Percentiles rank a stretch among this genome's conserved stretches.
phyloP scores from a whole-genome alignment of 352 stramenopile species.

The Globisporangium apiculatum region DNA sequence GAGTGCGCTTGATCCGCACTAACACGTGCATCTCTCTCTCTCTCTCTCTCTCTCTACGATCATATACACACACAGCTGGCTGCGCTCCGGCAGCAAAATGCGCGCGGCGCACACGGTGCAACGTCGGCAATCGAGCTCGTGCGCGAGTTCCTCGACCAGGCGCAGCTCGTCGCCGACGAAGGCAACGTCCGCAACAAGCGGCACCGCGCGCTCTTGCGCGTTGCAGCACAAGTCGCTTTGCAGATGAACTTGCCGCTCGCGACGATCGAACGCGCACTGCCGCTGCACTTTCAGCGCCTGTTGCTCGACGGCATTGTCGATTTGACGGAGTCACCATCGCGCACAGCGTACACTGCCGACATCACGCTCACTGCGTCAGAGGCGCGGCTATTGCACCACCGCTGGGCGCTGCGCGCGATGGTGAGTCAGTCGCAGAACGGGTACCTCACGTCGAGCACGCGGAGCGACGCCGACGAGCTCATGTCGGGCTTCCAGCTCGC shows the following conservation, averaged over 20 bases:
- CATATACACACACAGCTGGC: conserved; percentile 27
- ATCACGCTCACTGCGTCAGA: conserved; percentile 34
- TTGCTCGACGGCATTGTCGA: conserved; percentile 78
- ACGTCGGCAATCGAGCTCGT: conserved; percentile 74
- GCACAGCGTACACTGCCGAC: conserved; percentile 24
- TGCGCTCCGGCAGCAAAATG: conserved; percentile 39
- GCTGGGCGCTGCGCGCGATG: conserved; percentile 69
- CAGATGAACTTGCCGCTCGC: conserved; percentile 61
- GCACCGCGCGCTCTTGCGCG: conserved; percentile 57
- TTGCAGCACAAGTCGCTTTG: conserved; percentile 66
- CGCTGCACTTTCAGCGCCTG: conserved; percentile 74
- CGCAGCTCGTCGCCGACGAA: conserved; percentile 73
- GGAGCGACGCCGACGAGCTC: conserved; percentile 60
- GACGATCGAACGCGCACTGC: conserved; percentile 49
- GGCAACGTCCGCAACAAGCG: conserved; percentile 69
- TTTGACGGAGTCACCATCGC: conserved; percentile 19
- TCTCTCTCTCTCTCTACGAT: not conserved
- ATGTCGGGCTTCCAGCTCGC: conserved; percentile 56
- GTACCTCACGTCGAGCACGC: conserved; percentile 60
- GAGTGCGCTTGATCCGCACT: too few species aligned
- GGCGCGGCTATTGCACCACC: conserved; percentile 57
- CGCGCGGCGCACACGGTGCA: conserved; percentile 34
- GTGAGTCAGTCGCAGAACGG: conserved; percentile 64
- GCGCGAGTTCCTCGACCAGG: conserved; percentile 79
- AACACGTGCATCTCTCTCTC: not conserved